phyloP scores from a whole-genome alignment of 306 rosid genomes.

The Dryas alaskensis region DNA sequence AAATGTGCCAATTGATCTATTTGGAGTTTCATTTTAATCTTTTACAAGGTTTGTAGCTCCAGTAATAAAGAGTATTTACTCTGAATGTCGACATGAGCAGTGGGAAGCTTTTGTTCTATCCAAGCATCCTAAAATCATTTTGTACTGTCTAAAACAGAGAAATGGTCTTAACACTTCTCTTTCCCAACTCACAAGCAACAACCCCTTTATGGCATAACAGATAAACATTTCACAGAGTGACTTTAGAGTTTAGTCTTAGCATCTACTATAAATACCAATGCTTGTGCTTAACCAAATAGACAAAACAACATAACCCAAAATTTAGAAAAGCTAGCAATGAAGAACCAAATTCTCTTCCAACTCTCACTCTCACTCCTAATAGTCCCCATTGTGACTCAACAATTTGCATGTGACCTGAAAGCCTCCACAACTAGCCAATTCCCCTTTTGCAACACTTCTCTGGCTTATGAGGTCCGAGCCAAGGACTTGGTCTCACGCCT shows the following conservation, averaged over 20 bases:
- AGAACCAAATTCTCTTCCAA: slow-evolving; percentile 21
- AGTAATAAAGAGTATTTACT: no score
- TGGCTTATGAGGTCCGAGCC: slow-evolving; percentile 44
- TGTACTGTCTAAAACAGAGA: not conserved
- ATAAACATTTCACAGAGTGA: not conserved
- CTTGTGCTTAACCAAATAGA: not conserved
- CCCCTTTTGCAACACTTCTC: slow-evolving; percentile 58
- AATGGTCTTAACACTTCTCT: not conserved
- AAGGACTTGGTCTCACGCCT: slow-evolving; percentile 55
- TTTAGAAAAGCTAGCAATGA: slow-evolving; percentile 28
- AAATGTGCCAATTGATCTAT: no score
- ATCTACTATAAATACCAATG: slow-evolving; percentile 33
- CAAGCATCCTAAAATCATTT: slow-evolving; percentile 44
- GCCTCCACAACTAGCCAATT: slow-evolving; percentile 34
- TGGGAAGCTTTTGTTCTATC: slow-evolving; percentile 40
- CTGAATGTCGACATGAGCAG: slow-evolving; percentile 13
- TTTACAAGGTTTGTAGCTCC: no score
- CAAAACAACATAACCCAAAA: slow-evolving; percentile 2
- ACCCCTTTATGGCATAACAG: slow-evolving; percentile 18
- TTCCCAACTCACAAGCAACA: slow-evolving; percentile 50
- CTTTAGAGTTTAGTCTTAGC: not conserved
- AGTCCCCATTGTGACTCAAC: slow-evolving; percentile 36
- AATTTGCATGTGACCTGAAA: slow-evolving; percentile 55
- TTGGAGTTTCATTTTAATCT: no score
- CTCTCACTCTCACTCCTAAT: slow-evolving; percentile 23